Evolutionary conservation across 2,329 filamentous ascomycete species (phyloP).

Genomic region (Pseudogymnoascus sp.): DNA sequence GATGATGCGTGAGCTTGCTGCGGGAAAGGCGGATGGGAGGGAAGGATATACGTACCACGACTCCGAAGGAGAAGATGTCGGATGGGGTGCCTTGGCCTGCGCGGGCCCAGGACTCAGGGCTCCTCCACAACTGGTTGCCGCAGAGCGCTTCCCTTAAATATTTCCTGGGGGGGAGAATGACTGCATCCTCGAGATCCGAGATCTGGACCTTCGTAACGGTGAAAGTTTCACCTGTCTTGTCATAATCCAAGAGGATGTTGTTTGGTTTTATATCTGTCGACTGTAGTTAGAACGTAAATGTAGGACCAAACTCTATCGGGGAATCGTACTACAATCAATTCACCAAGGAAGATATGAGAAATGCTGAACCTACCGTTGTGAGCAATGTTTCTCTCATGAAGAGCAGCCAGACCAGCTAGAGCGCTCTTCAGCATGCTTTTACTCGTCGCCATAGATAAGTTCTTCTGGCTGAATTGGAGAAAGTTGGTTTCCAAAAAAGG

Average conservation of each 20-base stretch:
- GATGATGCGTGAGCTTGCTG: slow-evolving; percentile 6
- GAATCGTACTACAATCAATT: background rate
- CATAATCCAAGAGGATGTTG: background rate
- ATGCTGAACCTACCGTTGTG: slow-evolving; percentile 26
- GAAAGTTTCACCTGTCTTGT: background rate
- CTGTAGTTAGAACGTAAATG: background rate
- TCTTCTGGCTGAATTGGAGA: slow-evolving; percentile 35
- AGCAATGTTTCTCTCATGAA: slow-evolving; percentile 33
- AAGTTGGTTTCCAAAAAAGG: slow-evolving; percentile 38
- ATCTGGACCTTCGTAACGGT: background rate
- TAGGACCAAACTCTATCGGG: background rate
- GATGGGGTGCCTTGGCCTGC: background rate
- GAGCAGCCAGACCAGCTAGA: slow-evolving; percentile 32
- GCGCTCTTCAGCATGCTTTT: slow-evolving; percentile 39
- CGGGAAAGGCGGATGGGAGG: background rate
- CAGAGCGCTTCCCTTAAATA: background rate
- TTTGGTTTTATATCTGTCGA: background rate
- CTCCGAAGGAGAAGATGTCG: background rate
- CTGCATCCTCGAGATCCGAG: background rate
- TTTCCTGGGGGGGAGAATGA: background rate
- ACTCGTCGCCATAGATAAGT: slow-evolving; percentile 30
- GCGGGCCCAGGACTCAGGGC: background rate
- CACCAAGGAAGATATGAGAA: slow-evolving; percentile 12
- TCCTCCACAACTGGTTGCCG: background rate
- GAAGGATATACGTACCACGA: background rate